phyloP scores from a whole-genome alignment of 805 yeast species.

The Starmera dryadoides region DNA sequence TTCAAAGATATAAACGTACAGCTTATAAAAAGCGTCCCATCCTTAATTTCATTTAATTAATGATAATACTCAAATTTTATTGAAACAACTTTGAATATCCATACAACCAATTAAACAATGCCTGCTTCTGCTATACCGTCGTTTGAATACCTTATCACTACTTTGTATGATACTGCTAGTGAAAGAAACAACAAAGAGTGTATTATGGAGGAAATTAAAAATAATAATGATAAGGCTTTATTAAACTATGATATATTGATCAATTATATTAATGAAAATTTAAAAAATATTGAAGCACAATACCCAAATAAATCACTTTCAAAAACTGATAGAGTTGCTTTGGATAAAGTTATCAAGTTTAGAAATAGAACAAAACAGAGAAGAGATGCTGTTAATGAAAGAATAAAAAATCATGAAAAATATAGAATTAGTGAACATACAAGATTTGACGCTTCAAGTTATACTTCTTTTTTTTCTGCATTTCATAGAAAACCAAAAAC shows the following conservation, averaged over 20 bases:
- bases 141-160: not conserved
- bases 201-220: conserved; percentile 14
- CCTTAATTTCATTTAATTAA: no score
- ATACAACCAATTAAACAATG: not conserved
- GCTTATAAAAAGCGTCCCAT: no score
- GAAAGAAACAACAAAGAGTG: not conserved
- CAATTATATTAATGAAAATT: conserved; percentile 3
- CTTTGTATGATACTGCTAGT: not conserved
- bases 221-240: conserved; percentile 12
- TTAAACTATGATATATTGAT: conserved; percentile 9
- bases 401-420: conserved; percentile 7
- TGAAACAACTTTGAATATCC: not conserved
- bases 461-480: conserved; percentile 19
- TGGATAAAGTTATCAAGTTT: conserved; percentile 11
- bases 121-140: not conserved
- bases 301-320: conserved; percentile 3
- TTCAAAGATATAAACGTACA: no score
- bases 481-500: conserved; percentile 4
- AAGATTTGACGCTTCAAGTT: conserved; percentile 13
- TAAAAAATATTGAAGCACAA: conserved; percentile 1
- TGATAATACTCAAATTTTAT: no score
- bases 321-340: conserved; percentile 8
- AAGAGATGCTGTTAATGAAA: conserved; percentile 5
- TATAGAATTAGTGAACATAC: conserved; percentile 8
- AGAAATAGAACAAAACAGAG: conserved; percentile 12